These are phyloP conservation scores for Stephania yunnanensis DNA, from an alignment of 164 flowering plant species.

Conservation along the genomic window DNA sequence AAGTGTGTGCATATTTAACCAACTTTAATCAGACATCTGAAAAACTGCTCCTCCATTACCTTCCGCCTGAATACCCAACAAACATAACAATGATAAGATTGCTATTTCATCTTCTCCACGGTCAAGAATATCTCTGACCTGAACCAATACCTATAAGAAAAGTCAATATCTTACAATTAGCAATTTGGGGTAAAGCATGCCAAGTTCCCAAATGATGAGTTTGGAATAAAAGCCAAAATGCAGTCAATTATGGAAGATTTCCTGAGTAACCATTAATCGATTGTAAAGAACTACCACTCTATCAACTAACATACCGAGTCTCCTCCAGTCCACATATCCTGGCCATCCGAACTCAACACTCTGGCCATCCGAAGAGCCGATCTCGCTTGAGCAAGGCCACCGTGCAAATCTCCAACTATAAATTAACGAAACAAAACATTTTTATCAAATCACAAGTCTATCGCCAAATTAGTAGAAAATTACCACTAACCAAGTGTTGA, in stretches of 20 bases:
- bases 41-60: constrained; percentile 88
- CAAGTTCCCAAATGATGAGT: background rate
- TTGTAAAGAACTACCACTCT: background rate
- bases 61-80: constrained; percentile 71
- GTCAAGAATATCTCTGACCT: constrained; percentile 89
- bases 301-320: constrained; percentile 49
- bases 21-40: constrained; percentile 37
- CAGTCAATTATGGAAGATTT: background rate
- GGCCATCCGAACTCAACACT: constrained; percentile 71
- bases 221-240: background rate
- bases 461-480: too few species aligned
- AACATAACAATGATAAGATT: constrained; percentile 68
- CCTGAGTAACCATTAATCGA: background rate
- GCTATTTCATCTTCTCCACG: constrained; percentile 92
- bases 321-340: constrained; percentile 76
- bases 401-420: constrained; percentile 93
- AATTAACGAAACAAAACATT: background rate
- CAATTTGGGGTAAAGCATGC: background rate
- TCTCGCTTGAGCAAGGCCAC: constrained; percentile 76
- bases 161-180: background rate
- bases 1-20: background rate
- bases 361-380: constrained; percentile 84
- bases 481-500: too few species aligned
- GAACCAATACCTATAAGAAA: constrained; percentile 63
- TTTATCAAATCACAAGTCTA: background rate